phyloP scores from a whole-genome alignment of 2,329 filamentous ascomycete species.

The Neofusicoccum cordaticola region DNA sequence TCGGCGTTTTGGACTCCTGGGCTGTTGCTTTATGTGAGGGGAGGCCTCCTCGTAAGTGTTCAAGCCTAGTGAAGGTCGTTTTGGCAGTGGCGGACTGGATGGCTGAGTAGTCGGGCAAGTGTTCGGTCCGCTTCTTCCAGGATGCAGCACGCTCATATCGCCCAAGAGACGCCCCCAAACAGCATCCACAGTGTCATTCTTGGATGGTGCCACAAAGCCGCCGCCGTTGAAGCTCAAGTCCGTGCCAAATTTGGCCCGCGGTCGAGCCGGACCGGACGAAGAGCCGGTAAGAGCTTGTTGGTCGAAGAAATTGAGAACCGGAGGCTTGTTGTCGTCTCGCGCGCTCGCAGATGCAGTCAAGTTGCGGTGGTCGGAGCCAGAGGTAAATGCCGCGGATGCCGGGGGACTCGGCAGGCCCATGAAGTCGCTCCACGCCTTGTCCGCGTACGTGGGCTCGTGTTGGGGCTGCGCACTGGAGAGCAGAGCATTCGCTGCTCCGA shows the following conservation, averaged over 20 bases:
- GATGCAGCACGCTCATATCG: constrained; percentile 10
- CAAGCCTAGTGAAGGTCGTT: background rate
- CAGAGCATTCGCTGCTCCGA: constrained; percentile 14
- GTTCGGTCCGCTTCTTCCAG: background rate
- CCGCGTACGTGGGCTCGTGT: background rate
- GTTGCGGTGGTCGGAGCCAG: background rate
- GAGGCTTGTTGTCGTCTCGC: background rate
- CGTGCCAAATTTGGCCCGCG: constrained; percentile 8
- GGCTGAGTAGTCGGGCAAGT: constrained; percentile 10
- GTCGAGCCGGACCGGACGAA: background rate
- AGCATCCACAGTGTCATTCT: constrained; percentile 25
- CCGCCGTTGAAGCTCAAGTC: constrained; percentile 8
- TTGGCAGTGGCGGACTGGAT: constrained; percentile 1
- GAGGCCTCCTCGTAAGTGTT: background rate
- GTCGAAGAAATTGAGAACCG: constrained; percentile 6
- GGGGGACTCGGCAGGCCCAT: constrained; percentile 15
- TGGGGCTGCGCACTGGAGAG: constrained; percentile 13
- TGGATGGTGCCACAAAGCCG: constrained; percentile 19
- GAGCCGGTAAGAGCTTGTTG: background rate
- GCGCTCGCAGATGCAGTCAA: background rate
- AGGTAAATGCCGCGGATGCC: constrained; percentile 13
- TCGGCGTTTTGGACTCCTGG: background rate
- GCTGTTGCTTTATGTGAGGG: constrained; percentile 4
- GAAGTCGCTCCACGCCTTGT: constrained; percentile 1
- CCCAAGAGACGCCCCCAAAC: constrained; percentile 26